Evolutionary conservation across 768 basidiomycete species (phyloP), one percentile per base, ranked within the genome.

Genomic region (Psilocybe tampanensis): DNA sequence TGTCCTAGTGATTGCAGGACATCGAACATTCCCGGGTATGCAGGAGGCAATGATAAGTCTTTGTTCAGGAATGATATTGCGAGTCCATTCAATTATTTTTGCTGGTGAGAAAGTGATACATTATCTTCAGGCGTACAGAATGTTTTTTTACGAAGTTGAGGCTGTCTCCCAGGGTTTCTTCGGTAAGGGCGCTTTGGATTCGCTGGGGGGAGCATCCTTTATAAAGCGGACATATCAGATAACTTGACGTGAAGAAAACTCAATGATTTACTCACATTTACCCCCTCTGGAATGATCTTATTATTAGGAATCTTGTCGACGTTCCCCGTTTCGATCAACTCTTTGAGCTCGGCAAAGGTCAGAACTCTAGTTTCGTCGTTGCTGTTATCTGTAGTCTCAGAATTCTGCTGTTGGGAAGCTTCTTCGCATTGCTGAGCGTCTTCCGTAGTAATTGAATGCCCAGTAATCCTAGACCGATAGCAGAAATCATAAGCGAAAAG

Each of bases 261-360:
- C 52, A 57, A 52, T 47, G 19, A 33, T 7, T 26, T 17, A 68
- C 83, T 60, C 65, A 90, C 91, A 72, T 86, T 89, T 33, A 92
- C 62, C 2, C 67, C 73, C n/a, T 86, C 77, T 0, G 87, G 84
- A 44, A 93, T 90, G 52, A 78, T 58, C 61, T 86, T 89, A 67
- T 92, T 93, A 64, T 92, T 89, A 1, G 91, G 91, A 34, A 93
- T 90, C 66, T 85, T 72, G 60, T 90, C 88, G 3, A 83, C 81
- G 60, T 79, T 83, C 17, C 90, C 90, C 18, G 86, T 76, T 63
- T 89, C 83, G 56, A 93, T 89, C 56, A 93, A 74, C 33, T 77
- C 77, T 63, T 89, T 83, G 52, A 93, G 72, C 68, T 92, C 86
- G 1, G 82, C 75, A 60, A 93, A 88, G 0, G 83, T 83, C 56